Conservation (phyloP, 2,329 filamentous ascomycete species). For the Pseudocercospora crystallina region DNA sequence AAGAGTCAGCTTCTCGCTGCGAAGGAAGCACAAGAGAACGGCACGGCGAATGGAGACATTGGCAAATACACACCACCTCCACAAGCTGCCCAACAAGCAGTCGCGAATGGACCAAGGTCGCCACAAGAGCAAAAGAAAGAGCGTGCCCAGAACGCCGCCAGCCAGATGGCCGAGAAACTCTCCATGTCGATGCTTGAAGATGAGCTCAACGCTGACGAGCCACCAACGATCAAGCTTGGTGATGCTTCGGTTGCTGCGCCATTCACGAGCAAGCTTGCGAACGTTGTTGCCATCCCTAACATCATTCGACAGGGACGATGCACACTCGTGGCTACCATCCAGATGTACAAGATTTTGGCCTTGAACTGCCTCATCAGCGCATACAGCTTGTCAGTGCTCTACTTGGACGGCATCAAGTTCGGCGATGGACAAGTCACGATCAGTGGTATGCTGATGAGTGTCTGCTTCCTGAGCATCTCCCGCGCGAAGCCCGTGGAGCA, state of each 20-base stretch:
- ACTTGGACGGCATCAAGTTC: constrained; percentile 98
- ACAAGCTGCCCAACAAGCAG: constrained; percentile 15
- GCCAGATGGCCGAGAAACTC: constrained; percentile 80
- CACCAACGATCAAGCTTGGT: constrained; percentile 92
- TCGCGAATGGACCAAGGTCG: constrained; percentile 26
- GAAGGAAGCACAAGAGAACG: constrained; percentile 52
- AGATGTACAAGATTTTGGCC: constrained; percentile 99
- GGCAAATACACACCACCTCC: constrained; percentile 29
- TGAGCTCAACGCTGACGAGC: constrained; percentile 84
- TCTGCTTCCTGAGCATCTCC: constrained; percentile 98
- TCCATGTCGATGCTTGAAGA: constrained; percentile 85
- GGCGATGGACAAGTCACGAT: constrained; percentile 98
- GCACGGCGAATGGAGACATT: constrained; percentile 26
- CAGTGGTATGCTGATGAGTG: constrained; percentile 99
- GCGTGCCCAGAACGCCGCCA: constrained; percentile 68
- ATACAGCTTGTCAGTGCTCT: constrained; percentile 93
- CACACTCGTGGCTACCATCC: constrained; percentile 95
- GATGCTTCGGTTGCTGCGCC: constrained; percentile 96
- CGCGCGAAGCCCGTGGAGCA: constrained; percentile 93
- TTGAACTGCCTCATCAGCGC: constrained; percentile 97
- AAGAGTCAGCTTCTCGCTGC: constrained; percentile 61
- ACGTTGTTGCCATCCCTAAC: constrained; percentile 95
- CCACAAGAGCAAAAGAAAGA: constrained; percentile 54
- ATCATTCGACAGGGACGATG: constrained; percentile 97
- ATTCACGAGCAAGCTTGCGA: constrained; percentile 95